Percentiles rank a stretch among this genome's conserved stretches.
Evolutionary conservation across 2,329 filamentous ascomycete species (phyloP).

Genomic region (Cordyceps cicadae): DNA sequence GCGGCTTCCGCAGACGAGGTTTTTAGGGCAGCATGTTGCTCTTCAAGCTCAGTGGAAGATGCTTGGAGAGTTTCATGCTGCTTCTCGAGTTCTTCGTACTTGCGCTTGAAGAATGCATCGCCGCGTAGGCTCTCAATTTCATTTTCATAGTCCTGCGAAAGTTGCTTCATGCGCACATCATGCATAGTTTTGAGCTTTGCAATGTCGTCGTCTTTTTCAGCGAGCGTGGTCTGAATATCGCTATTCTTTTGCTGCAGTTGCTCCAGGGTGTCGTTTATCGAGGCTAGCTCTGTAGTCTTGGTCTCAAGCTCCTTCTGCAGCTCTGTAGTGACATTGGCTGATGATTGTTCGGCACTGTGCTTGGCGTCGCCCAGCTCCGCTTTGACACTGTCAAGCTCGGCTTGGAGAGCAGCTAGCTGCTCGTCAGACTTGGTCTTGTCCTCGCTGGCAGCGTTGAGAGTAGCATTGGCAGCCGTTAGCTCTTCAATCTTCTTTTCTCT

Average conservation of each 20-base stretch:
- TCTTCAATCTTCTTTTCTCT: slow-evolving; percentile 48
- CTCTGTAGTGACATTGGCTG: slow-evolving; percentile 1
- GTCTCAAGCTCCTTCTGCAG: slow-evolving; percentile 33
- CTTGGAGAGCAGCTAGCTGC: slow-evolving; percentile 43
- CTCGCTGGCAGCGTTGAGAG: slow-evolving; percentile 36
- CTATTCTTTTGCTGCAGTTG: slow-evolving; percentile 43
- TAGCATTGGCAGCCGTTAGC: slow-evolving; percentile 38
- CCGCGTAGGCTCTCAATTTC: slow-evolving; percentile 57
- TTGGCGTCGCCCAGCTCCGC: slow-evolving; percentile 22
- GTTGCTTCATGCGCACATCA: slow-evolving; percentile 47
- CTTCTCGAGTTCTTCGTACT: slow-evolving; percentile 51
- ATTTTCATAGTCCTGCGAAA: slow-evolving; percentile 55
- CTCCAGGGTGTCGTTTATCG: slow-evolving; percentile 37
- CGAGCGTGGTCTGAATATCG: slow-evolving; percentile 36
- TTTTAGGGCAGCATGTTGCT: slow-evolving; percentile 44
- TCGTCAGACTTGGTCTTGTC: slow-evolving; percentile 39
- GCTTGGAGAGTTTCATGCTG: slow-evolving; percentile 45
- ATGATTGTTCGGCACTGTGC: not conserved
- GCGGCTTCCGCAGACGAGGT: slow-evolving; percentile 27
- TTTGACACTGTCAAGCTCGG: slow-evolving; percentile 39
- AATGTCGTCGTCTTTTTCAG: slow-evolving; percentile 40
- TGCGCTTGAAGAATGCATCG: slow-evolving; percentile 56
- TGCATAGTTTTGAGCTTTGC: slow-evolving; percentile 47
- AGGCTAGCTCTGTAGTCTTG: slow-evolving; percentile 38
- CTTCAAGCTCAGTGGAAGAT: slow-evolving; percentile 41